Evolutionary conservation across 2,329 filamentous ascomycete species (phyloP).

Genomic region (Talaromyces atroroseus): DNA sequence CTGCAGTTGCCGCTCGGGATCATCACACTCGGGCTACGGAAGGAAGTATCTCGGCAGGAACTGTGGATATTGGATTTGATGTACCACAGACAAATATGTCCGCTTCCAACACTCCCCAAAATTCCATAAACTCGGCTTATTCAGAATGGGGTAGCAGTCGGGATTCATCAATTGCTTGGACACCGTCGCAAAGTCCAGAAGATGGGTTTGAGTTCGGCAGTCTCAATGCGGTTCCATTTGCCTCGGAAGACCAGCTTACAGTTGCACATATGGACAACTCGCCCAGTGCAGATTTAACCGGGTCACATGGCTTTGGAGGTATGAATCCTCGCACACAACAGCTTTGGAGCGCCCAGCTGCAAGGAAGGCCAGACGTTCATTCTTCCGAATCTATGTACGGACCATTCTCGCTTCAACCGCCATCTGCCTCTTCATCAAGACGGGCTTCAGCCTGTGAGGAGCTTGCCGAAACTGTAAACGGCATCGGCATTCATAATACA

Average conservation of each 20-base stretch:
- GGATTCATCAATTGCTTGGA: conserved; percentile 26
- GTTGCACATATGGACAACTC: conserved; percentile 18
- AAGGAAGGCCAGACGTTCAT: conserved; percentile 18
- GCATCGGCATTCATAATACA: conserved; percentile 32
- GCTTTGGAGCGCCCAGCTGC: conserved; percentile 22
- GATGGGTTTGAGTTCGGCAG: conserved; percentile 21
- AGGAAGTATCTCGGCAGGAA: conserved; percentile 17
- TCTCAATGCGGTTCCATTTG: conserved; percentile 19
- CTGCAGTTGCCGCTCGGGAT: conserved; percentile 36
- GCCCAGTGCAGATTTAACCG: conserved; percentile 14
- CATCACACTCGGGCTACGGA: conserved; percentile 22
- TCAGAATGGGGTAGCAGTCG: conserved; percentile 25
- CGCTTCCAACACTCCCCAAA: conserved; percentile 14
- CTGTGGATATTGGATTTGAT: conserved; percentile 23
- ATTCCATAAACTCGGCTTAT: conserved; percentile 20
- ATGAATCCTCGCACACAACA: conserved; percentile 18
- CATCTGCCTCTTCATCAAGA: conserved; percentile 23
- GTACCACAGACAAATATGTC: conserved; percentile 26
- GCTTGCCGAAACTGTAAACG: conserved; percentile 28
- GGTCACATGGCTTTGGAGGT: conserved; percentile 10
- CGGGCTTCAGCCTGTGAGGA: conserved; percentile 32
- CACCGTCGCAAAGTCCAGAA: conserved; percentile 21
- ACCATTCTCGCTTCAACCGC: conserved; percentile 26
- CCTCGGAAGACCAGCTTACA: conserved; percentile 20
- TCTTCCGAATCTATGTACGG: conserved; percentile 26